phyloP scores from a whole-genome alignment of 106 monocot species.

The Allium cepa region DNA sequence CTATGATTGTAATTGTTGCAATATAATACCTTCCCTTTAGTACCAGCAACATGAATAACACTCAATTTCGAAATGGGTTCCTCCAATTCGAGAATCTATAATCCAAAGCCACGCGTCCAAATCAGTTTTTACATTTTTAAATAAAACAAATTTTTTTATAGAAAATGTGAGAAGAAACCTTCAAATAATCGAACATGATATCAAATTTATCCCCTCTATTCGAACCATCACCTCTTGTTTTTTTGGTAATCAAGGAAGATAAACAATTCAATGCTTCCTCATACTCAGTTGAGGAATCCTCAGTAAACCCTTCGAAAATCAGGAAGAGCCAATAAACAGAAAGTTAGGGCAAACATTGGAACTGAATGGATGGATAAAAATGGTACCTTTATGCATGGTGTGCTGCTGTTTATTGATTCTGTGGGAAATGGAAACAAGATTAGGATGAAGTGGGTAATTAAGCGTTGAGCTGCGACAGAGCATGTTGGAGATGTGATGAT shows the following conservation, averaged over 20 bases:
- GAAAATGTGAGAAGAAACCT: constrained; percentile 21
- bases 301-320: not conserved
- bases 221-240: constrained; percentile 46
- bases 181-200: constrained; percentile 60
- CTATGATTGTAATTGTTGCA: not conserved
- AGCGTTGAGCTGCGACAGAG: too few species aligned
- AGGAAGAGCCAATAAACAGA: too few species aligned
- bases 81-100: constrained; percentile 78
- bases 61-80: constrained; percentile 42
- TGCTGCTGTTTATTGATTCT: too few species aligned
- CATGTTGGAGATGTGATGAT: too few species aligned
- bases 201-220: constrained; percentile 70
- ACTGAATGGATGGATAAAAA: not conserved
- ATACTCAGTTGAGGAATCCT: constrained; percentile 27
- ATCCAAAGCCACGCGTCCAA: not conserved
- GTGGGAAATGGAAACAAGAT: too few species aligned
- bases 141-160: not conserved
- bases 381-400: not conserved
- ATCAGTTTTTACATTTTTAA: not conserved
- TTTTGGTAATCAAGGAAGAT: constrained; percentile 74
- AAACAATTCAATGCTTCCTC: constrained; percentile 63
- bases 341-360: not conserved
- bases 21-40: constrained; percentile 77
- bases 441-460: too few species aligned
- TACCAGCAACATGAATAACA: constrained; percentile 92